Conservation (phyloP, 2,329 filamentous ascomycete genomes). For the Claviceps sp. region DNA sequence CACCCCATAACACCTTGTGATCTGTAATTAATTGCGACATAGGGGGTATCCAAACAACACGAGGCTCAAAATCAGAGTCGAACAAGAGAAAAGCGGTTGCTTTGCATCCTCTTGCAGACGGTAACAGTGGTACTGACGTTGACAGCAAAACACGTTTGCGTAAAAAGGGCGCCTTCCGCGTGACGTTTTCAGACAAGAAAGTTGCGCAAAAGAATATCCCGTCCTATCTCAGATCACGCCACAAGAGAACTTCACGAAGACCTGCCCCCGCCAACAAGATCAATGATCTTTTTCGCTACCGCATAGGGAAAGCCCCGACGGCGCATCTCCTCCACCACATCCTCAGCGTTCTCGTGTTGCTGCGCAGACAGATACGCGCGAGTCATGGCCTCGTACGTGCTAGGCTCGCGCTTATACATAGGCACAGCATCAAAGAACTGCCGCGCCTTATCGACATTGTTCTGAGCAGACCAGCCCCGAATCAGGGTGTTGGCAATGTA, state of each 20-base stretch:
- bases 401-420: conserved; percentile 73
- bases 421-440: conserved; percentile 69
- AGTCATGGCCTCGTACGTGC: conserved; percentile 98
- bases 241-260: too few relatives aligned
- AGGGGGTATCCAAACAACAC: conserved; percentile 15
- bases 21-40: conserved; percentile 3
- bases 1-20: conserved; percentile 10
- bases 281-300: conserved; percentile 85
- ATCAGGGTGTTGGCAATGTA: conserved; percentile 99
- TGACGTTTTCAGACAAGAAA: neutral
- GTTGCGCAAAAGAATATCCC: conserved; percentile 2
- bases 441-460: conserved; percentile 66
- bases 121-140: neutral
- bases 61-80: conserved; percentile 5
- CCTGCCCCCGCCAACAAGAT: conserved; percentile 55
- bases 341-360: conserved; percentile 61
- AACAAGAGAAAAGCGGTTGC: neutral
- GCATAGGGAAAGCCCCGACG: conserved; percentile 80
- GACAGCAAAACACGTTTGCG: neutral
- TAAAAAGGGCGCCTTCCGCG: too few relatives aligned
- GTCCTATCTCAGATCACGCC: too few relatives aligned
- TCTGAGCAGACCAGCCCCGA: conserved; percentile 84
- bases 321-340: conserved; percentile 79
- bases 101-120: conserved; percentile 6
- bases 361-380: conserved; percentile 79